phyloP scores from a whole-genome alignment of 306 rosid genomes.

The Dalbergia oliveri region DNA sequence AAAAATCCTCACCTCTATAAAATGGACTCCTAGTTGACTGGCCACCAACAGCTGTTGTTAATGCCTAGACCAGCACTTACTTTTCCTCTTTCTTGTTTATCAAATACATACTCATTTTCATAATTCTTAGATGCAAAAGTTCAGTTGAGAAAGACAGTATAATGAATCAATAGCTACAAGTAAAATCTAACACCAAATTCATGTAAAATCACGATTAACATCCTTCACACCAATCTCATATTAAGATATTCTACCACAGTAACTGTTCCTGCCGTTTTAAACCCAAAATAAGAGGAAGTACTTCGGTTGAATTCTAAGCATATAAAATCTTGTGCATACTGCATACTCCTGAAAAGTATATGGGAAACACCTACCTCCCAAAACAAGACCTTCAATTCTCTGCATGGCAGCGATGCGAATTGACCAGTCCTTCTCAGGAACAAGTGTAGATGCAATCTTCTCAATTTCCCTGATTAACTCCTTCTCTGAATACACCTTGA shows the following conservation, averaged over 20 bases:
- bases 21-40: constrained; percentile 28
- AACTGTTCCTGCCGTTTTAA: constrained; percentile 35
- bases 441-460: constrained; percentile 88
- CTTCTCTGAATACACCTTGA: constrained; percentile 96
- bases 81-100: constrained; percentile 30
- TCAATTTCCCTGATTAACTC: constrained; percentile 90
- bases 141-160: constrained; percentile 23
- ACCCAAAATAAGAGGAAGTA: constrained; percentile 16
- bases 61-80: constrained; percentile 30
- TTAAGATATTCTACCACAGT: constrained; percentile 35
- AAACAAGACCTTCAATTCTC: constrained; percentile 92
- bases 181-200: constrained; percentile 43
- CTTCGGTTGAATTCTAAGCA: constrained; percentile 32
- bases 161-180: constrained; percentile 28
- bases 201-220: constrained; percentile 31
- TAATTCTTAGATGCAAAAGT: constrained; percentile 33
- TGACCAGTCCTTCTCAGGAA: constrained; percentile 99
- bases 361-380: constrained; percentile 76
- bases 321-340: constrained; percentile 24
- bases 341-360: constrained; percentile 36
- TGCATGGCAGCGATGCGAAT: constrained; percentile 94
- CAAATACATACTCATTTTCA: constrained; percentile 13
- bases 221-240: constrained; percentile 35
- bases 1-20: constrained; percentile 30
- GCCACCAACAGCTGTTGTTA: constrained; percentile 24